Evolutionary conservation across 495 filamentous ascomycete genomes (phyloP).

Genomic region (Hyphodiscus hymeniophilus): DNA sequence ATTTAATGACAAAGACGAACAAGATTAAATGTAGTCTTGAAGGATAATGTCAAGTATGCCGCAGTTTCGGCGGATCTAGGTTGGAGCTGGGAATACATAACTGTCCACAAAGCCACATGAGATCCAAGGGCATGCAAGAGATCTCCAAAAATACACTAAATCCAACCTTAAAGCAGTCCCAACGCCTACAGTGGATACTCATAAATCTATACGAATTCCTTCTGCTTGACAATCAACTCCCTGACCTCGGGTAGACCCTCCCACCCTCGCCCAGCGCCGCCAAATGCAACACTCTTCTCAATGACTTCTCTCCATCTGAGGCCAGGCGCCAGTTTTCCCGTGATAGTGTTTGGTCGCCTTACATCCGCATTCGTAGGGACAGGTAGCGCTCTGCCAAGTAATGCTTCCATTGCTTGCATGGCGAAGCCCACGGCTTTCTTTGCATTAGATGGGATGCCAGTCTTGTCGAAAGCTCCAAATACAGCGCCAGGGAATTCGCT

Average conservation of each 20-base stretch:
- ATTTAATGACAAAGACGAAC: no score
- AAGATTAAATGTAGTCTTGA: no score
- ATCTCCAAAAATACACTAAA: no score
- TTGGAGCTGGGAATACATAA: no score
- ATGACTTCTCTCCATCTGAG: conserved; percentile 23
- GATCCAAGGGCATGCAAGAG: no score
- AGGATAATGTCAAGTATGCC: no score
- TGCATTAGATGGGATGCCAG: conserved; percentile 22
- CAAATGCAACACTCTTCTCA: conserved; percentile 23
- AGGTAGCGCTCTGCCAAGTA: conserved; percentile 21
- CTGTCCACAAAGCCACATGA: no score
- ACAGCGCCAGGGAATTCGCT: conserved; percentile 18
- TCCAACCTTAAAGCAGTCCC: no score
- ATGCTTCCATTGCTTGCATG: conserved; percentile 25
- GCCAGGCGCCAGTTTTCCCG: conserved; percentile 22
- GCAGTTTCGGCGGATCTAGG: no score
- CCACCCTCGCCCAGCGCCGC: conserved; percentile 23
- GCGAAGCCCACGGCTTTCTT: conserved; percentile 25
- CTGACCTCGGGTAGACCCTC: conserved; percentile 24
- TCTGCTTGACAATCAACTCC: conserved; percentile 23
- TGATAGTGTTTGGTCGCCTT: conserved; percentile 23
- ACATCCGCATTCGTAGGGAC: conserved; percentile 24
- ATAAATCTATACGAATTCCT: conserved; percentile 3
- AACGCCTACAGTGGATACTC: no score
- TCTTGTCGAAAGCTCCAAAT: conserved; percentile 20